Conservation (phyloP, 2,329 filamentous ascomycete genomes). For the Penicillium frequentans region DNA sequence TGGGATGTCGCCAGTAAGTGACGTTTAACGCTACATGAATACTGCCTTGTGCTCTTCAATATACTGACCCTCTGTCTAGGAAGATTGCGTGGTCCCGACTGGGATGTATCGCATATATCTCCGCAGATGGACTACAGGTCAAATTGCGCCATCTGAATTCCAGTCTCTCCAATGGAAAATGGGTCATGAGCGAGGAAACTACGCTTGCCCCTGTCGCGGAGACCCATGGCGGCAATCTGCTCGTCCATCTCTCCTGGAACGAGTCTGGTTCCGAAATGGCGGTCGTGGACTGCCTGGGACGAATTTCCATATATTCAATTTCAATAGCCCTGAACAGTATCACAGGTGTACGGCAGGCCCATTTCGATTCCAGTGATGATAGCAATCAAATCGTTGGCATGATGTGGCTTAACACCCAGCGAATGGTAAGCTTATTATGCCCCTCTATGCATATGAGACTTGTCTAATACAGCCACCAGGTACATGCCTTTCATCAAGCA, state of each 20-base stretch:
- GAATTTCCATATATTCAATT: conserved; percentile 72
- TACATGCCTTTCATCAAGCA: conserved; percentile 56
- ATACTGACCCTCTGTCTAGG: conserved; percentile 47
- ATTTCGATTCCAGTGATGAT: conserved; percentile 71
- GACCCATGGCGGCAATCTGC: conserved; percentile 61
- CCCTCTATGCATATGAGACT: background rate
- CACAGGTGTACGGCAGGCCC: conserved; percentile 60
- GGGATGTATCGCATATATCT: conserved; percentile 81
- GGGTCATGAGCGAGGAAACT: conserved; percentile 74
- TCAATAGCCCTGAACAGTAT: conserved; percentile 73
- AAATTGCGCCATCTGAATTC: conserved; percentile 72
- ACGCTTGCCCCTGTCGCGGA: conserved; percentile 61
- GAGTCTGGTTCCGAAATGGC: conserved; percentile 76
- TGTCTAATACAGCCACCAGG: conserved; percentile 23
- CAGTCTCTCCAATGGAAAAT: conserved; percentile 67
- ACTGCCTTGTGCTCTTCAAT: background rate
- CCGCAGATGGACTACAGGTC: conserved; percentile 67
- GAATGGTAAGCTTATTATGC: conserved; percentile 38
- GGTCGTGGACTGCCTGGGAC: conserved; percentile 75
- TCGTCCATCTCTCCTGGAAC: conserved; percentile 84
- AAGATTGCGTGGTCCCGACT: conserved; percentile 84
- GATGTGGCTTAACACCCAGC: conserved; percentile 73
- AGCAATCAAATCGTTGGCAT: conserved; percentile 76
- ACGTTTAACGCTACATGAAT: background rate
- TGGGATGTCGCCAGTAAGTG: conserved; percentile 79